These are phyloP conservation scores for Tephrocybe sp. DNA, from an alignment of 768 basidiomycete genomes.

Conservation along the genomic window DNA sequence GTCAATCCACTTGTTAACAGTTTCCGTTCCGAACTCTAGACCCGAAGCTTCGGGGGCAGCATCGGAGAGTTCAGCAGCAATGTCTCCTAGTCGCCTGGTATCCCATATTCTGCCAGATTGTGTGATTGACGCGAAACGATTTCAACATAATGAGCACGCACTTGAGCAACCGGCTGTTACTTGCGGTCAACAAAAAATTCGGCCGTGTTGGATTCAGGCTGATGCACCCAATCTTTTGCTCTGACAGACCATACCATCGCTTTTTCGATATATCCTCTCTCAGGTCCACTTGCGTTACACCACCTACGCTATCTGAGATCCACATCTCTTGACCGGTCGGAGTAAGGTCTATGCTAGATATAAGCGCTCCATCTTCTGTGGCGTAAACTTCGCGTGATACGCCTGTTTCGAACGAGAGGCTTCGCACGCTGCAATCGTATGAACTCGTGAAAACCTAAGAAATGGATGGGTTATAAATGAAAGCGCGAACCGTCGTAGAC, in stretches of 20 bases:
- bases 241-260: slow-evolving; percentile 64
- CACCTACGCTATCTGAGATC: slow-evolving; percentile 75
- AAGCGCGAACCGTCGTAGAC: neutral
- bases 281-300: slow-evolving; percentile 74
- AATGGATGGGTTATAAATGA: slow-evolving; percentile 1
- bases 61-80: slow-evolving; percentile 36
- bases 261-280: slow-evolving; percentile 59
- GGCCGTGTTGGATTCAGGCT: slow-evolving; percentile 76
- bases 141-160: slow-evolving; percentile 30
- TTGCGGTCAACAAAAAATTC: slow-evolving; percentile 69
- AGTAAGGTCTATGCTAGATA: slow-evolving; percentile 70
- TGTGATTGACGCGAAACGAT: neutral
- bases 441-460: slow-evolving; percentile 77
- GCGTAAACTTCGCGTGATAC: slow-evolving; percentile 70
- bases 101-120: slow-evolving; percentile 70
- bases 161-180: slow-evolving; percentile 74
- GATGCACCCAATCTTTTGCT: slow-evolving; percentile 75
- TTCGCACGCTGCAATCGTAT: slow-evolving; percentile 79
- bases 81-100: slow-evolving; percentile 56
- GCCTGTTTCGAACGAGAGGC: slow-evolving; percentile 70
- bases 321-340: slow-evolving; percentile 78
- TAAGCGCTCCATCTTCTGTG: slow-evolving; percentile 53
- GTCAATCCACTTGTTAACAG: slow-evolving; percentile 47
- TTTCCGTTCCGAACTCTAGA: slow-evolving; percentile 37
- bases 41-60: slow-evolving; percentile 23